Conservation (phyloP, 2,329 filamentous ascomycete species). For the Fusarium goolgardi region DNA sequence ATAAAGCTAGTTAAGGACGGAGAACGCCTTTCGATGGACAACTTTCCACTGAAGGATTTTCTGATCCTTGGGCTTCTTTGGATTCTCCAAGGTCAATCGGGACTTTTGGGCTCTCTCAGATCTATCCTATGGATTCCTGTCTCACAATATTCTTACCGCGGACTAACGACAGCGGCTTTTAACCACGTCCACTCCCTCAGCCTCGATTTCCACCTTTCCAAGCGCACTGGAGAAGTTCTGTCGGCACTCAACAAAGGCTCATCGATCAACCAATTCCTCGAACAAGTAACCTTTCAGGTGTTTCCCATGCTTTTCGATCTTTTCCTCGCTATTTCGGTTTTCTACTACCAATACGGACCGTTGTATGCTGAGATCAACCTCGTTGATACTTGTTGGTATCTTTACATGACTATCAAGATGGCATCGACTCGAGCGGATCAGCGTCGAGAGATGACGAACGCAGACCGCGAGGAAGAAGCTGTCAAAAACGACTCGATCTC, state of each 20-base stretch:
- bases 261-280: conserved; percentile 95
- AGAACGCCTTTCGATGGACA: conserved; percentile 50
- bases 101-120: conserved; percentile 83
- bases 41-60: conserved; percentile 53
- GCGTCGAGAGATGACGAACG: conserved; percentile 92
- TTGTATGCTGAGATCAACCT: conserved; percentile 91
- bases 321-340: conserved; percentile 80
- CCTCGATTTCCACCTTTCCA: conserved; percentile 95
- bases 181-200: conserved; percentile 97
- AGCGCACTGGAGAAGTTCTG: conserved; percentile 94
- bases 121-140: conserved; percentile 95
- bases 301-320: conserved; percentile 95
- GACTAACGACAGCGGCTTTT: conserved; percentile 93
- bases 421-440: conserved; percentile 92
- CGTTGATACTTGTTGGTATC: conserved; percentile 93
- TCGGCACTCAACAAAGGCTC: conserved; percentile 96
- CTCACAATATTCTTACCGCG: conserved; percentile 95
- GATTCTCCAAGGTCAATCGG: conserved; percentile 89
- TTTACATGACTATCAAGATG: conserved; percentile 96
- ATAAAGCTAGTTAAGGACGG: conserved; percentile 61
- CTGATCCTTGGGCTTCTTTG: conserved; percentile 71
- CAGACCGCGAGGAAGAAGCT: conserved; percentile 92
- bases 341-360: conserved; percentile 70
- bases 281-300: conserved; percentile 96
- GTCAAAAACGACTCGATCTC: conserved; percentile 99